Evolutionary conservation across 179 eudicot genomes (phyloP), one percentile per base, ranked within the genome.

Genomic region (Beta macrorhiza): DNA sequence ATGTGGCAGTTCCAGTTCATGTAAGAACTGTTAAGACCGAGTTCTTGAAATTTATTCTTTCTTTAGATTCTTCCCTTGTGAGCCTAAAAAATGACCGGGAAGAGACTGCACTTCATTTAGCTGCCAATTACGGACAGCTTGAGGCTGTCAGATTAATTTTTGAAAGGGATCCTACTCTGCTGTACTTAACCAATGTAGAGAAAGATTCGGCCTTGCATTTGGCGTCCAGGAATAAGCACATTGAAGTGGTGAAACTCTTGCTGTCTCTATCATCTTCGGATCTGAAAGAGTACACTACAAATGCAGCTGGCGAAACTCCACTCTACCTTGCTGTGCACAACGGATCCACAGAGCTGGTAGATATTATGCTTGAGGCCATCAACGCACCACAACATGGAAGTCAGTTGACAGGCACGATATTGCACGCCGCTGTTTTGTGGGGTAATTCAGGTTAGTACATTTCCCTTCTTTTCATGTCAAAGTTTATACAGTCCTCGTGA

Each of bases 41-140:
- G n/a, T 58, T 58, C 20, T 58, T 58, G 61, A 1, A 57, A 1
- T 16, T 12, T 9, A 12, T 57, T 16, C 16, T 57, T 57, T 14
- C 11, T 0, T 2, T 4, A 4, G 17, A 57, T 14, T 1, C n/a
- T 15, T 2, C 6, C 22, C 5, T 58, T 58, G n/a, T 58, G n/a
- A 16, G 3, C 4, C n/a, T 58, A 4, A 16, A 17, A 32, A 49
- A 76, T 17, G 57, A 62, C 12, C 4, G 47, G 20, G 19, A 55
- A 14, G n/a, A 45, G 29, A 61, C 79, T 37, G 47, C 62, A 14
- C 72, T 65, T 77, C 72, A 52, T 59, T 10, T 65, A 4, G 80
- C 73, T 11, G 51, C 72, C 5, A 58, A 17, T 58, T 58, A 15
- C 20, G 62, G 62, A 17, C 62, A 58, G 17, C 62, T 58, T 4